Evolutionary conservation across 129 eudicot species (phyloP).

Genomic region (Chrysanthemum makinoi): DNA sequence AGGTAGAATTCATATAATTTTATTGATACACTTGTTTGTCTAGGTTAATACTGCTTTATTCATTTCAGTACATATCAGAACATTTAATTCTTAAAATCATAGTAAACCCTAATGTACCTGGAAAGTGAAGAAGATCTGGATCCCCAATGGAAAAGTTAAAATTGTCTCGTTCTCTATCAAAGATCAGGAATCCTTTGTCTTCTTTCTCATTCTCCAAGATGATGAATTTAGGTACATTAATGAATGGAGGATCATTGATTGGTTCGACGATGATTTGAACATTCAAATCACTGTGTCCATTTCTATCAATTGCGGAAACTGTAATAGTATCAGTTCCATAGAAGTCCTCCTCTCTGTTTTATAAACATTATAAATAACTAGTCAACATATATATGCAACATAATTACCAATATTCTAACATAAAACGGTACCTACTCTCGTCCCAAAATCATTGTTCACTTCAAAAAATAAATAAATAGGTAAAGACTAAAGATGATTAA

Average conservation of each 20-base stretch:
- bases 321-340: slow-evolving; percentile 55
- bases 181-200: slow-evolving; percentile 49
- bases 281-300: slow-evolving; percentile 53
- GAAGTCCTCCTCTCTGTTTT: slow-evolving; percentile 64
- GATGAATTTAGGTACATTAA: slow-evolving; percentile 58
- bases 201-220: slow-evolving; percentile 44
- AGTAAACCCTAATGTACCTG: slow-evolving; percentile 49
- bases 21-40: too few relatives aligned
- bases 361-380: slow-evolving; percentile 16
- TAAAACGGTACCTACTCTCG: background rate
- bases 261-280: slow-evolving; percentile 71
- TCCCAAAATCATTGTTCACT: too few relatives aligned
- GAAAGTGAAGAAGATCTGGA: slow-evolving; percentile 64
- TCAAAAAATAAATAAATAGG: too few relatives aligned
- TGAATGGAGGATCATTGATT: slow-evolving; percentile 81
- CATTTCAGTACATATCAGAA: slow-evolving; percentile 1
- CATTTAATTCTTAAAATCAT: background rate
- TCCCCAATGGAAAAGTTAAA: slow-evolving; percentile 59
- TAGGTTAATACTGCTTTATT: slow-evolving; percentile 17
- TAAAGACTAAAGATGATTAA: too few relatives aligned
- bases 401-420: background rate
- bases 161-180: slow-evolving; percentile 44
- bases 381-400: background rate
- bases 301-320: slow-evolving; percentile 51
- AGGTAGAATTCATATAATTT: too few relatives aligned